Evolutionary conservation across 352 stramenopile genomes (phyloP), one percentile per base, ranked within the genome.

Genomic region (Thraustochytrium striatum): DNA sequence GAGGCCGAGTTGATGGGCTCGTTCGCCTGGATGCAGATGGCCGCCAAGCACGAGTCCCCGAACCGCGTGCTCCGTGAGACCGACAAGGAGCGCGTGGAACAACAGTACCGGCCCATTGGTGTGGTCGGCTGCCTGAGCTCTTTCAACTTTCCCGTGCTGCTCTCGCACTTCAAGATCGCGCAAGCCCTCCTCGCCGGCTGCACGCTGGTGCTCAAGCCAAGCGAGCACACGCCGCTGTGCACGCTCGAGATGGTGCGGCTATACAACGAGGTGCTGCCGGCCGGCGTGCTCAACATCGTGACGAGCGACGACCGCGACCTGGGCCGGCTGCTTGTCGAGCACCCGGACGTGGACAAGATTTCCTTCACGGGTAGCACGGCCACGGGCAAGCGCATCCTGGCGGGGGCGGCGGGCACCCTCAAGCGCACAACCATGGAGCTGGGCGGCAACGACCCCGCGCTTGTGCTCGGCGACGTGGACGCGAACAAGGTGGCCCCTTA

Each of bases 101-200:
- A 75, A 38, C 11, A 21, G 30, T 82, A 91, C n/a, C 84, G 98
- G 28, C 88, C 89, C 9, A 89, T 99, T 3, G 96, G 96, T 53
- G 93, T 98, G 25, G 93, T 87, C 69, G 92, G 86, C 43, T 90
- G 98, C 62, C 94, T 99, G 73, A 97, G 95, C 57, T 95, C 93
- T 16, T 99, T 95, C 95, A 99, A 99, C 86, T 99, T 99, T 82
- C 89, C 89, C 44, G 70, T 92, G 73, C 82, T 93, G 33, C 93
- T 93, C 69, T 84, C 88, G 30, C 81, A 88, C 41, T 93, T 91
- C 85, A 92, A 92, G 81, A 80, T 93, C 21, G 90, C 91, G 3
- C 90, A 91, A 3, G 65, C 78, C 28, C 84, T 99, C 19, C 89
- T 91, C 16, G 90, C 92, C 3, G 96, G 97, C n/a, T 99, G 95